phyloP scores from a whole-genome alignment of 2,329 filamentous ascomycete genomes.

The Aschersonia sp. region DNA sequence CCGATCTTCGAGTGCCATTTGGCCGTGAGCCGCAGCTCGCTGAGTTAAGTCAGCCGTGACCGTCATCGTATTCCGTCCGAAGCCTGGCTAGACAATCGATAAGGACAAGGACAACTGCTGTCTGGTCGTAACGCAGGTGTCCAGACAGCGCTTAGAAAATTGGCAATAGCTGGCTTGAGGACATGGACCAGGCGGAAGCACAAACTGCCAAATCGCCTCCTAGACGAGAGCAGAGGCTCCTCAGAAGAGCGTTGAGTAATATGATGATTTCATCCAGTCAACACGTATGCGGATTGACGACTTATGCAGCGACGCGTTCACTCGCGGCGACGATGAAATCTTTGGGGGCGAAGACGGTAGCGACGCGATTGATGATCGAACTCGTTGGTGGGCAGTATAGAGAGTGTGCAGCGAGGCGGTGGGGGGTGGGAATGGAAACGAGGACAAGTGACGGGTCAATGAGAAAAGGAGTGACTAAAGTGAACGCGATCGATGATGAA shows the following conservation, averaged over 20 bases:
- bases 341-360: background rate
- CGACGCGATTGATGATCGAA: background rate
- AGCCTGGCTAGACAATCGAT: background rate
- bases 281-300: background rate
- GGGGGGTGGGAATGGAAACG: background rate
- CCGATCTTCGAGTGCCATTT: conserved; percentile 58
- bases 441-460: background rate
- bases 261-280: conserved; percentile 19
- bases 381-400: background rate
- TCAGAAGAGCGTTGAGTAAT: conserved; percentile 11
- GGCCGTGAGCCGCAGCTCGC: background rate
- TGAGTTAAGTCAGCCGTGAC: background rate
- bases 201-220: conserved; percentile 10
- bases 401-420: background rate
- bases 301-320: background rate
- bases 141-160: background rate
- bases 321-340: background rate
- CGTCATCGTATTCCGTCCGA: background rate
- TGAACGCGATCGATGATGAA: conserved; percentile 16
- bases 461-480: conserved; percentile 25
- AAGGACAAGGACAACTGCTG: background rate
- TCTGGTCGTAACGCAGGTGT: background rate
- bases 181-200: background rate
- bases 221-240: background rate
- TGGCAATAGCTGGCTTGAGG: background rate